phyloP scores from a whole-genome alignment of 2,329 filamentous ascomycete species.

The Verticillium nonalfalfae region DNA sequence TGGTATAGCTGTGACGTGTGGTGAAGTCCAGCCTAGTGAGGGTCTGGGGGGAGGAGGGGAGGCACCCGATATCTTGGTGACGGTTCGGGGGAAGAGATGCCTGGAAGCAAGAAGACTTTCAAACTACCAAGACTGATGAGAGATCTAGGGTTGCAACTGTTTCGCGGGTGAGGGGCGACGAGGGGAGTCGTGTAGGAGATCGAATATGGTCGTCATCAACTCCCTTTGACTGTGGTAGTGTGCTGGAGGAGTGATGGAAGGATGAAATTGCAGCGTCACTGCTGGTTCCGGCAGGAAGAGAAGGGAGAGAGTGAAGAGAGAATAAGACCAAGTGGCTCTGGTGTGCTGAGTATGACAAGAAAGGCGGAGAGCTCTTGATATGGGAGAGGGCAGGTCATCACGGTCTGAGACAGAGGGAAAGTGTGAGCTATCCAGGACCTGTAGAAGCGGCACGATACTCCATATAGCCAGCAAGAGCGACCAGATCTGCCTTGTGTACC shows the following conservation, averaged over 20 bases:
- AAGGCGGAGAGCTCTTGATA: not conserved
- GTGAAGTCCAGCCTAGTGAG: not conserved
- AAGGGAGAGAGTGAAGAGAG: not conserved
- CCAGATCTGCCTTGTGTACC: not conserved
- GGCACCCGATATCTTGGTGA: not conserved
- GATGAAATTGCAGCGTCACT: not conserved
- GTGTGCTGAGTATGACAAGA: not conserved
- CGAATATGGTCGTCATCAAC: too few relatives aligned
- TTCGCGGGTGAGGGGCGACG: not conserved
- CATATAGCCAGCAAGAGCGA: not conserved
- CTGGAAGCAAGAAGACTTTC: too few relatives aligned
- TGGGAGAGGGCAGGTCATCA: not conserved
- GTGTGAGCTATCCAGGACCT: not conserved
- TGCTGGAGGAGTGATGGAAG: too few relatives aligned
- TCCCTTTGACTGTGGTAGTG: too few relatives aligned
- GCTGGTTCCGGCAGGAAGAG: not conserved
- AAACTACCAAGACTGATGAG: too few relatives aligned
- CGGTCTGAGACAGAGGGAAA: not conserved
- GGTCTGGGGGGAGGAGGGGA: slow-evolving; percentile 11
- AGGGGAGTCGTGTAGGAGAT: not conserved
- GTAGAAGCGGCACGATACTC: not conserved
- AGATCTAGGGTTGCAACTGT: too few relatives aligned
- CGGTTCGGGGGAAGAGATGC: too few relatives aligned
- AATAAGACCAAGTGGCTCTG: not conserved
- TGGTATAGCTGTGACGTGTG: not conserved